These are phyloP conservation scores for Septoria linicola DNA, from an alignment of 2,329 filamentous ascomycete genomes.

Conservation along the genomic window DNA sequence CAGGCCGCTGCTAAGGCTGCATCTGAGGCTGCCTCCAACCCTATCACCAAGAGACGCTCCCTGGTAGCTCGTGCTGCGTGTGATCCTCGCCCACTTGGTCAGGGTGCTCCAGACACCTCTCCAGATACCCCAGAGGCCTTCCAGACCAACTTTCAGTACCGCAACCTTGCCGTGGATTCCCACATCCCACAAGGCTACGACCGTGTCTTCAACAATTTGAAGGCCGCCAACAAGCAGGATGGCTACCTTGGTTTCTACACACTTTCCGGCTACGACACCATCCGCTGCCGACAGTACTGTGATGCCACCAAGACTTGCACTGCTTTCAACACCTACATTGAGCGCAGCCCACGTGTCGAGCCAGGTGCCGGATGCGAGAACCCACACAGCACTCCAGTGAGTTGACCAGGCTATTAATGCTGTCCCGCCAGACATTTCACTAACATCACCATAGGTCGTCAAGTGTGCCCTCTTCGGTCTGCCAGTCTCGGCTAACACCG, in stretches of 20 bases:
- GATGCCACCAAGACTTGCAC: slow-evolving; percentile 23
- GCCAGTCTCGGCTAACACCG: slow-evolving; percentile 31
- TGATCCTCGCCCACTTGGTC: slow-evolving; percentile 23
- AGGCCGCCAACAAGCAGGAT: slow-evolving; percentile 20
- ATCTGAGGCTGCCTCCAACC: slow-evolving; percentile 14
- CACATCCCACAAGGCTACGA: slow-evolving; percentile 20
- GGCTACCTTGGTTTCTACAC: slow-evolving; percentile 20
- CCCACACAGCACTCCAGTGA: slow-evolving; percentile 37
- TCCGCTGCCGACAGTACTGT: slow-evolving; percentile 22
- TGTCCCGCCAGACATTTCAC: no score
- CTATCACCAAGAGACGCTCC: slow-evolving; percentile 11
- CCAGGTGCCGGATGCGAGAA: slow-evolving; percentile 37
- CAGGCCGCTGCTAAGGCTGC: slow-evolving; percentile 18
- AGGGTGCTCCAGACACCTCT: slow-evolving; percentile 21
- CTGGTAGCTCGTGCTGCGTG: slow-evolving; percentile 20
- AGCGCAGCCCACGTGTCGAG: slow-evolving; percentile 38
- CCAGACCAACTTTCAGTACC: slow-evolving; percentile 11
- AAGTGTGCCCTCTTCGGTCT: slow-evolving; percentile 42
- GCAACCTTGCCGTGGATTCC: slow-evolving; percentile 7
- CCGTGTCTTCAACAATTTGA: slow-evolving; percentile 23
- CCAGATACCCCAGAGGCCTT: slow-evolving; percentile 36
- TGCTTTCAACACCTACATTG: slow-evolving; percentile 32
- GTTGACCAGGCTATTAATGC: no score
- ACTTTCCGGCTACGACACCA: slow-evolving; percentile 15
- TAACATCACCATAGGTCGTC: neutral